These are phyloP conservation scores for Sclerospora graminicola DNA, from an alignment of 352 stramenopile genomes.

Conservation along the genomic window DNA sequence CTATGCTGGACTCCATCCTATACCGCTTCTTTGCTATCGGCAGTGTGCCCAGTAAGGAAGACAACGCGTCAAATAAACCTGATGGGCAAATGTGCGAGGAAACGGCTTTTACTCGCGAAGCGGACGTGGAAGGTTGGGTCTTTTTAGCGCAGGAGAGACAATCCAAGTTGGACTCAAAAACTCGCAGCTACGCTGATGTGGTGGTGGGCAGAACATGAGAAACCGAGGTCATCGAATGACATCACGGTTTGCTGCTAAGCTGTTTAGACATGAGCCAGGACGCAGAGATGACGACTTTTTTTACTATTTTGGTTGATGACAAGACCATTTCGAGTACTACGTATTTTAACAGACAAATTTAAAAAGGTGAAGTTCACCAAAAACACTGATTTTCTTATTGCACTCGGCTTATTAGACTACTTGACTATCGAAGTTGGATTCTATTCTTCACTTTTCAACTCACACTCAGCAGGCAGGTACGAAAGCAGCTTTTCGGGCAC, in stretches of 20 bases:
- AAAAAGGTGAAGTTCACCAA: not conserved
- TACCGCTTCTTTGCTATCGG: constrained; percentile 21
- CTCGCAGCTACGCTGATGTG: constrained; percentile 36
- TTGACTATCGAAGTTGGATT: constrained; percentile 1
- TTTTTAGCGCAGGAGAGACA: constrained; percentile 27
- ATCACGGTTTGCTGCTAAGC: not conserved
- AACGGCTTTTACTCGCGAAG: constrained; percentile 24
- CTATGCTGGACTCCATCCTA: constrained; percentile 29
- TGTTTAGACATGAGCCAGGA: too few species aligned
- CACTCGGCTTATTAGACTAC: constrained; percentile 14
- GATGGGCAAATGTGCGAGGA: constrained; percentile 16
- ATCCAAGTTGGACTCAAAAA: constrained; percentile 9
- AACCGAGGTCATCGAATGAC: not conserved
- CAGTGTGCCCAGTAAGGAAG: constrained; percentile 5
- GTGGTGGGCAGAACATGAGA: constrained; percentile 20
- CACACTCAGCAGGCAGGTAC: constrained; percentile 70
- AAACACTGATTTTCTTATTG: constrained; percentile 1
- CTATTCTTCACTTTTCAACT: constrained; percentile 55
- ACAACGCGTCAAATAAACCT: constrained; percentile 1
- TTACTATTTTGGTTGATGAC: not conserved
- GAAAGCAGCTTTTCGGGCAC: constrained; percentile 67
- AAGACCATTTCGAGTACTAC: not conserved
- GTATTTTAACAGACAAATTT: constrained; percentile 7
- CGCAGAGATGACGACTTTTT: too few species aligned
- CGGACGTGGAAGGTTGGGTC: constrained; percentile 39